phyloP scores from a whole-genome alignment of 208 protist genomes.

The Acanthamoeba royreba region DNA sequence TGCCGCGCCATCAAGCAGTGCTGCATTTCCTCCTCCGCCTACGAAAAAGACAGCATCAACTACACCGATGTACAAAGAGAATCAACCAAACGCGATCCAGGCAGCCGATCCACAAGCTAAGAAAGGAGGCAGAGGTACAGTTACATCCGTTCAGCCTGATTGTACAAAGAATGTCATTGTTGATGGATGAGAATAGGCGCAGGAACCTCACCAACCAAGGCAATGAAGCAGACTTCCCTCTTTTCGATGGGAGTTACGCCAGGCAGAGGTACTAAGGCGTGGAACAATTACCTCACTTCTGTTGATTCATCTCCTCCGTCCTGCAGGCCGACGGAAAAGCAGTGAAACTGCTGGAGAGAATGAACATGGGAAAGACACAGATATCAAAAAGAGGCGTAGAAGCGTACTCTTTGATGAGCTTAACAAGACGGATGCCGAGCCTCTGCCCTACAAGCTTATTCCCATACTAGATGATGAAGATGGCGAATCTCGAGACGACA shows the following conservation, averaged over 20 bases:
- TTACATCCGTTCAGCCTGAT: no score
- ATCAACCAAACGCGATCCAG: not conserved
- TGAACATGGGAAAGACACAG: not conserved
- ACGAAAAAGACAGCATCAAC: no score
- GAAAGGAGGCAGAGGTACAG: no score
- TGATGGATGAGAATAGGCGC: not conserved
- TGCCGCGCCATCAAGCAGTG: no score
- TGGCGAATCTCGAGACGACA: not conserved
- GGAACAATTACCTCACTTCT: not conserved
- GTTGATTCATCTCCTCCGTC: not conserved
- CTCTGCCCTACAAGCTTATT: not conserved
- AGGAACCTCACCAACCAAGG: not conserved
- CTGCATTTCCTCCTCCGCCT: no score
- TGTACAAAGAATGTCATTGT: no score
- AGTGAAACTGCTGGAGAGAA: not conserved
- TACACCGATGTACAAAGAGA: not conserved
- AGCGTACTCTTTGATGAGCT: not conserved
- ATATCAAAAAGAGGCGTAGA: not conserved
- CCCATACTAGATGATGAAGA: not conserved
- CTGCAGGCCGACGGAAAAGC: not conserved
- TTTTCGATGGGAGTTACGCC: not conserved
- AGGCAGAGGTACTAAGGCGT: not conserved
- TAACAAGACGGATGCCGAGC: not conserved
- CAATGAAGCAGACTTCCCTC: slow-evolving; percentile 1
- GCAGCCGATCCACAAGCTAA: not conserved